phyloP scores from a whole-genome alignment of 495 filamentous ascomycete species.

The Penicillium pulvis region DNA sequence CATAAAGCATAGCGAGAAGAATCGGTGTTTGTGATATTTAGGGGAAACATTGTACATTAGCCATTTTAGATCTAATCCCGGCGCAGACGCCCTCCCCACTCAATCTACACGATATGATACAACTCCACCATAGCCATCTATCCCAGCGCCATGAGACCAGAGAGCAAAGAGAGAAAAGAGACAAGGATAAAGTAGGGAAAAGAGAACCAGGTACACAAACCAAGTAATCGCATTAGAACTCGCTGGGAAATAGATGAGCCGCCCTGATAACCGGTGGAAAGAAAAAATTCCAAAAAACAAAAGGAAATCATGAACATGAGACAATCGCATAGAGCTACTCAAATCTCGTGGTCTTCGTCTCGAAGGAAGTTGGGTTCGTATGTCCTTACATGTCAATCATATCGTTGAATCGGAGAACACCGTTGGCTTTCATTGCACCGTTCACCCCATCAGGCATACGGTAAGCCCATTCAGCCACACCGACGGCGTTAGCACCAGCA shows the following conservation, averaged over 20 bases:
- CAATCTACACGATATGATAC: slow-evolving; percentile 28
- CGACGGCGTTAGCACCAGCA: slow-evolving; percentile 45
- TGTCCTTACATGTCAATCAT: slow-evolving; percentile 82
- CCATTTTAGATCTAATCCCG: slow-evolving; percentile 38
- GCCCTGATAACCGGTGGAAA: slow-evolving; percentile 3
- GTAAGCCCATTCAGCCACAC: slow-evolving; percentile 45
- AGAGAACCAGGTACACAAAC: slow-evolving; percentile 6
- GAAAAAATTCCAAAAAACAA: slow-evolving; percentile 1
- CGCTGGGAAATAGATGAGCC: slow-evolving; percentile 6
- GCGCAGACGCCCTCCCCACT: slow-evolving; percentile 28
- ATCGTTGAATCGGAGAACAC: slow-evolving; percentile 89
- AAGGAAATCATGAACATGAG: slow-evolving; percentile 19
- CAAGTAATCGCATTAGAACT: slow-evolving; percentile 2
- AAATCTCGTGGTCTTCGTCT: slow-evolving; percentile 28
- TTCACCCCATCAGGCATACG: slow-evolving; percentile 72
- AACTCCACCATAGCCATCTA: slow-evolving; percentile 16
- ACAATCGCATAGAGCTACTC: slow-evolving; percentile 17
- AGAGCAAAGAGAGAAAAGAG: slow-evolving; percentile 5
- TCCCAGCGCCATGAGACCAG: slow-evolving; percentile 17
- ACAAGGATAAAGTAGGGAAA: slow-evolving; percentile 2
- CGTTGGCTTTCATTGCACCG: slow-evolving; percentile 80
- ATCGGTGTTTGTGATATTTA: slow-evolving; percentile 14
- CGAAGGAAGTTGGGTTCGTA: slow-evolving; percentile 3
- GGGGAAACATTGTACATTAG: slow-evolving; percentile 40
- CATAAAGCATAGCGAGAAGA: slow-evolving; percentile 34